Evolutionary conservation across 2,329 filamentous ascomycete species (phyloP).

Genomic region (Blumeria graminis): DNA sequence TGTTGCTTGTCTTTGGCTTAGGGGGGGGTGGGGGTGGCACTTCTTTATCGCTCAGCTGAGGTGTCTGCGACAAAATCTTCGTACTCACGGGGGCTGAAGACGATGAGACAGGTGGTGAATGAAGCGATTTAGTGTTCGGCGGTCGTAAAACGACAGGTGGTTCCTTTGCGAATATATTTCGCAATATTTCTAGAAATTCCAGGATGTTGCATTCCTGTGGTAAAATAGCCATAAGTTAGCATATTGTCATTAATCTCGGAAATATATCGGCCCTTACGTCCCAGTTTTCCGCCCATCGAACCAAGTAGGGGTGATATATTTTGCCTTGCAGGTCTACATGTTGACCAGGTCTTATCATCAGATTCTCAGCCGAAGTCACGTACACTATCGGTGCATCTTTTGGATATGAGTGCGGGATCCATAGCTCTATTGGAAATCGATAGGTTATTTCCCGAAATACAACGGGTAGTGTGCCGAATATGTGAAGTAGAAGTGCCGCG

Average conservation of each 20-base stretch:
- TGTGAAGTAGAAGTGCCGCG: slow-evolving; percentile 64
- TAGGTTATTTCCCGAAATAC: slow-evolving; percentile 73
- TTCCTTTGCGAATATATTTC: slow-evolving; percentile 81
- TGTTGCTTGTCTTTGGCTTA: slow-evolving; percentile 9
- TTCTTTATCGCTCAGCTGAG: slow-evolving; percentile 10
- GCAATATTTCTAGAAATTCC: slow-evolving; percentile 61
- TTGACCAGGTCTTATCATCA: slow-evolving; percentile 77
- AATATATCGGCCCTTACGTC: slow-evolving; percentile 37
- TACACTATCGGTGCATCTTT: slow-evolving; percentile 67
- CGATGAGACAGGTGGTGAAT: slow-evolving; percentile 40
- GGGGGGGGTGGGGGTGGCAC: slow-evolving; percentile 15
- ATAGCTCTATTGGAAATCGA: slow-evolving; percentile 75
- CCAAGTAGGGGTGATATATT: slow-evolving; percentile 87
- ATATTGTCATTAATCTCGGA: background rate
- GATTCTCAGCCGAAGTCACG: slow-evolving; percentile 66
- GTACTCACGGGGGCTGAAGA: slow-evolving; percentile 43
- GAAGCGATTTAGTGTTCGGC: slow-evolving; percentile 22
- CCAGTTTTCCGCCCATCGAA: slow-evolving; percentile 72
- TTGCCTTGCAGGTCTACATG: slow-evolving; percentile 85
- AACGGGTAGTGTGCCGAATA: slow-evolving; percentile 78
- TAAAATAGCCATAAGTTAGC: background rate
- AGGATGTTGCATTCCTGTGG: slow-evolving; percentile 53
- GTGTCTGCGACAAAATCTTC: slow-evolving; percentile 19
- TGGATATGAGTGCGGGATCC: slow-evolving; percentile 82
- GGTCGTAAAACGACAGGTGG: slow-evolving; percentile 67